Evolutionary conservation across 169 alveolate genomes (phyloP).

Genomic region (Cyclospora cayetanensis): DNA sequence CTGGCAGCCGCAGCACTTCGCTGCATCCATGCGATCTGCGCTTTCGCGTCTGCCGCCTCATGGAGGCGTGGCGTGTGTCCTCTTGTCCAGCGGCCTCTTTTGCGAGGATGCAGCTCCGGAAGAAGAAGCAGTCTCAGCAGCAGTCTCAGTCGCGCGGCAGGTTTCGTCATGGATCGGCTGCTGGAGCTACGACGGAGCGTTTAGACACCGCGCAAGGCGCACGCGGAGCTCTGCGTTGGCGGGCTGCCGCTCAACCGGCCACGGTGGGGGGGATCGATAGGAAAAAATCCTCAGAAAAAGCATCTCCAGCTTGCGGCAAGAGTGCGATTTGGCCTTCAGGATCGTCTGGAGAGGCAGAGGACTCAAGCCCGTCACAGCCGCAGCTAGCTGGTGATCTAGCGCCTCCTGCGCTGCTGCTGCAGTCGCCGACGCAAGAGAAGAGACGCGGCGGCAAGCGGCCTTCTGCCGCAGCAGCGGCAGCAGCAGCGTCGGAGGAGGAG

Average conservation of each 20-base stretch:
- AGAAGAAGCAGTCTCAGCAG: slow-evolving; percentile 33
- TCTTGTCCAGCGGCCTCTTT: neutral
- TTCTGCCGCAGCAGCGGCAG: slow-evolving; percentile 6
- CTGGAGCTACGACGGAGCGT: slow-evolving; percentile 22
- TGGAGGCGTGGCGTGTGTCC: slow-evolving; percentile 64
- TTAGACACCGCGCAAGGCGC: slow-evolving; percentile 23
- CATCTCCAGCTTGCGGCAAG: neutral
- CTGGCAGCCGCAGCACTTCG: neutral
- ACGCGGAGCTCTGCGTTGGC: slow-evolving; percentile 39
- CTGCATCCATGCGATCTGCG: slow-evolving; percentile 71
- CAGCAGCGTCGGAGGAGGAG: slow-evolving; percentile 5
- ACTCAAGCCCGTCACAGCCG: too few species aligned
- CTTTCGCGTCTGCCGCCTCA: slow-evolving; percentile 60
- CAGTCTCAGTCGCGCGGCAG: slow-evolving; percentile 42
- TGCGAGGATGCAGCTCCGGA: neutral
- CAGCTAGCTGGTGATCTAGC: slow-evolving; percentile 53
- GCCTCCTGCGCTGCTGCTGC: slow-evolving; percentile 28
- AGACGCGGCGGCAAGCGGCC: neutral
- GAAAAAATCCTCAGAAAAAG: neutral
- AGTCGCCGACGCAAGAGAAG: slow-evolving; percentile 12
- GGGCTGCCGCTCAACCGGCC: neutral
- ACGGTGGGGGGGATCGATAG: neutral
- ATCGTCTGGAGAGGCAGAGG: neutral
- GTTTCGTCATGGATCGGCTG: slow-evolving; percentile 27
- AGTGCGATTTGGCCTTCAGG: neutral